Evolutionary conservation across 2,329 filamentous ascomycete genomes (phyloP), one percentile per base, ranked within the genome.

Genomic region (Sclerotinia borealis): DNA sequence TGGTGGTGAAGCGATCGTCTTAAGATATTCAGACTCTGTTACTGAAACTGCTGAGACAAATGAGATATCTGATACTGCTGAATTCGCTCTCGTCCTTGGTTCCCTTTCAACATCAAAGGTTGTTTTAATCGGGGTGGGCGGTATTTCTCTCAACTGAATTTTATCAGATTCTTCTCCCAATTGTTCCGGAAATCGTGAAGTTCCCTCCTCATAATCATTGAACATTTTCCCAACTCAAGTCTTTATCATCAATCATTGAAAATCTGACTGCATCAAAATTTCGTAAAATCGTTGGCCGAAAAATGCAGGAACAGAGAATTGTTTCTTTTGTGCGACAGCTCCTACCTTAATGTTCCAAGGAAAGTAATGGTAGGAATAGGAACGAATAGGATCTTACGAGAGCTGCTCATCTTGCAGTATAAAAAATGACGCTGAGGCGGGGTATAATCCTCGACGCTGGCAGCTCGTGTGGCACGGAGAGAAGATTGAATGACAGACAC

Each of bases 61-160:
- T 31, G 52, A 56, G n/a, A 54, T 22, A 27, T 27, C 15, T 2
- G 50, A 54, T 19, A 45, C 27, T 17, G 50, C 43, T 27, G 59
- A 59, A n/a, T 47, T 49, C 7, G 41, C 43, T n/a, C 55, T 60
- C 25, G 45, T 22, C n/a, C 41, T 55, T 29, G 41, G 22, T 48
- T 56, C 37, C 4, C 34, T 45, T 27, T 62, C 50, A 39, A 31
- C 39, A 22, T 62, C 59, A 13, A 62, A 62, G 8, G 11, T 56
- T 17, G 59, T 47, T 31, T 48, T 31, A 13, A 43, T 62, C 5
- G 59, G 59, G 13, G 59, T 62, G 22, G 59, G 59, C 7, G 59
- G 59, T 47, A 62, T 62, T 13, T 55, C 50, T 36, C 59, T 54
- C 22, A 56, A n/a, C 31, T 56, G 50, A 17, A 62, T 56, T 8